These are phyloP conservation scores for Nothomitra cinnamomea DNA, from an alignment of 2,329 filamentous ascomycete species.

Conservation along the genomic window DNA sequence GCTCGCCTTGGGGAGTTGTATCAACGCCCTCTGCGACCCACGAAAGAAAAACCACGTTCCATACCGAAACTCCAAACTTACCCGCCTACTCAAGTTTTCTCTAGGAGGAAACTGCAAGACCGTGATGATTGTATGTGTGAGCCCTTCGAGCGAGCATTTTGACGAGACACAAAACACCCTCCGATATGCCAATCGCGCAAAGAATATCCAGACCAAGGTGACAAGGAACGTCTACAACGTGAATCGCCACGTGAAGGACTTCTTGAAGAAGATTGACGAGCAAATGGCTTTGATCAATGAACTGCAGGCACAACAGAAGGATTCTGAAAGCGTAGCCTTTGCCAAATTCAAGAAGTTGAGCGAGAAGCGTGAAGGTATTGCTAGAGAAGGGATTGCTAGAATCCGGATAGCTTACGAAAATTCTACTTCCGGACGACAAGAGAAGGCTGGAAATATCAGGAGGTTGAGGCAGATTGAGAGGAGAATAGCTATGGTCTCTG, in stretches of 20 bases:
- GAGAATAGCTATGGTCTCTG: conserved; percentile 69
- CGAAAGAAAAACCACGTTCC: conserved; percentile 87
- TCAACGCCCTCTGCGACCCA: conserved; percentile 91
- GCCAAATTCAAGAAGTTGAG: conserved; percentile 80
- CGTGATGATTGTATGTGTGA: conserved; percentile 98
- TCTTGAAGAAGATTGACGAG: conserved; percentile 97
- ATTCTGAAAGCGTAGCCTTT: conserved; percentile 66
- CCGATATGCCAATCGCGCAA: conserved; percentile 90
- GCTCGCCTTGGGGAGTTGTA: conserved; percentile 85
- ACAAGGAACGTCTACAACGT: conserved; percentile 99
- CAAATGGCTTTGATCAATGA: conserved; percentile 96
- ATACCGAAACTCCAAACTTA: conserved; percentile 95
- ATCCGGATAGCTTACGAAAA: conserved; percentile 75
- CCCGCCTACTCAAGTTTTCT: conserved; percentile 87
- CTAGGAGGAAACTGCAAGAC: conserved; percentile 96
- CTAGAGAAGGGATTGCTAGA: conserved; percentile 62
- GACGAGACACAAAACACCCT: conserved; percentile 97
- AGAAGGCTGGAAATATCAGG: conserved; percentile 65
- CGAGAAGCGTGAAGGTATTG: conserved; percentile 62
- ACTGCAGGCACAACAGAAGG: conserved; percentile 80
- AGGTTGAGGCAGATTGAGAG: conserved; percentile 69
- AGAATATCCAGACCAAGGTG: conserved; percentile 99
- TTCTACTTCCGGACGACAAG: conserved; percentile 56
- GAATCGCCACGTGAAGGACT: conserved; percentile 97
- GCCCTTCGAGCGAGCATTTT: conserved; percentile 88